phyloP scores from a whole-genome alignment of 495 filamentous ascomycete genomes.

The Trypethelium eluteriae region DNA sequence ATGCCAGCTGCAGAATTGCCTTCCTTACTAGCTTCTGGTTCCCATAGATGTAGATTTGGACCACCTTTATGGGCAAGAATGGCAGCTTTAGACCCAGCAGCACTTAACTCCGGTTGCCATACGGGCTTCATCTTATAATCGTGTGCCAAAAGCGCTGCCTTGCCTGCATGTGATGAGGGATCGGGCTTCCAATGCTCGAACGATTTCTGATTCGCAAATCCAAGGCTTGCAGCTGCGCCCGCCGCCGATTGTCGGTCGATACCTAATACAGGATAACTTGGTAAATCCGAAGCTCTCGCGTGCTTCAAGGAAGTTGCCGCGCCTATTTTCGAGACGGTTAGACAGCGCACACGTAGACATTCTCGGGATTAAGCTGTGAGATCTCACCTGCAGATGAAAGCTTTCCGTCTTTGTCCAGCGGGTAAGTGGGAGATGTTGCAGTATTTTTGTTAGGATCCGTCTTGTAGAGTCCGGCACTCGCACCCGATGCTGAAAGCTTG shows the following conservation, averaged over 20 bases:
- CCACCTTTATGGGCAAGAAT: constrained; percentile 58
- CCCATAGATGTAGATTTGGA: constrained; percentile 45
- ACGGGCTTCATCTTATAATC: constrained; percentile 55
- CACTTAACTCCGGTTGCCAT: constrained; percentile 48
- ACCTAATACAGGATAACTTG: constrained; percentile 57
- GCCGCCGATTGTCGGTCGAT: constrained; percentile 61
- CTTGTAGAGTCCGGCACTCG: constrained; percentile 39
- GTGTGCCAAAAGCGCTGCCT: constrained; percentile 60
- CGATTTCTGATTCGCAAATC: constrained; percentile 59
- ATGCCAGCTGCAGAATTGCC: constrained; percentile 54
- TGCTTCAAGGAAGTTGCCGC: constrained; percentile 59
- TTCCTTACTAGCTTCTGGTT: constrained; percentile 40
- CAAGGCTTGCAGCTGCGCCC: constrained; percentile 62
- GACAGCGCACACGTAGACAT: neutral
- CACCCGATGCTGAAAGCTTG: constrained; percentile 35
- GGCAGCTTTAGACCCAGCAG: constrained; percentile 65
- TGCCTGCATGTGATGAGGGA: constrained; percentile 53
- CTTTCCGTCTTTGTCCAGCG: constrained; percentile 42
- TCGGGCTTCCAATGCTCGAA: constrained; percentile 55
- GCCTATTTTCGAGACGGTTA: constrained; percentile 31
- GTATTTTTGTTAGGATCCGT: constrained; percentile 34
- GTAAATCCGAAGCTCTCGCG: constrained; percentile 58
- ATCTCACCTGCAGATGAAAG: constrained; percentile 47
- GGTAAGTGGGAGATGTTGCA: constrained; percentile 27
- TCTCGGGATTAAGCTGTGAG: neutral